A percentile compares a stretch with the other conserved stretches of the same genome.
These are phyloP conservation scores for Nitzschia putrida DNA, from an alignment of 108 stramenopile species.

Conservation along the genomic window DNA sequence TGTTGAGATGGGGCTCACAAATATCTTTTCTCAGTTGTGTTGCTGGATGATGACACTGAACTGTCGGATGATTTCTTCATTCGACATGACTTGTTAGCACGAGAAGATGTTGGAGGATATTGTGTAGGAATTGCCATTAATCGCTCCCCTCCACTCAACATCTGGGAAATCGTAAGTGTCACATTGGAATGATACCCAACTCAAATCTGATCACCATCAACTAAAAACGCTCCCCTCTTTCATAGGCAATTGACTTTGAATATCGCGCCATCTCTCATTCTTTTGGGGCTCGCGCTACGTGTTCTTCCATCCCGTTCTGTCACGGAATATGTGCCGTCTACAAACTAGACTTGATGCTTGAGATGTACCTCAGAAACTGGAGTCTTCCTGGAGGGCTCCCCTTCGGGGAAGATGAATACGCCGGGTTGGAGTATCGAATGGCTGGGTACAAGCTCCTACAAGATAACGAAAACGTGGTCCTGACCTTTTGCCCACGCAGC, in stretches of 20 bases:
- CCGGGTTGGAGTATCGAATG: slow-evolving; percentile 11
- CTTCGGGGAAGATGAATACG: slow-evolving; percentile 17
- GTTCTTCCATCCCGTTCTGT: slow-evolving; percentile 8
- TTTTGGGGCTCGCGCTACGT: slow-evolving; percentile 17
- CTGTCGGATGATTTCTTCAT: slow-evolving; percentile 10
- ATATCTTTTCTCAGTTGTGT: slow-evolving; percentile 1
- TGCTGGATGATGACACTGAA: slow-evolving; percentile 20
- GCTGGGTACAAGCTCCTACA: slow-evolving; percentile 18
- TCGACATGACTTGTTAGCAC: slow-evolving; percentile 11
- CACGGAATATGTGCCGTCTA: slow-evolving; percentile 21
- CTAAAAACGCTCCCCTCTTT: not conserved
- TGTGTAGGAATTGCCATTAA: slow-evolving; percentile 19
- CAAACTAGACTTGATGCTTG: slow-evolving; percentile 20
- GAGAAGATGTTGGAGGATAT: slow-evolving; percentile 13
- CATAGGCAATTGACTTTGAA: slow-evolving; percentile 16
- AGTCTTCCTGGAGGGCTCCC: slow-evolving; percentile 16
- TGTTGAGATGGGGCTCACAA: too few relatives aligned
- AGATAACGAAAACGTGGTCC: slow-evolving; percentile 13
- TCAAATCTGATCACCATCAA: too few relatives aligned
- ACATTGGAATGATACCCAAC: too few relatives aligned
- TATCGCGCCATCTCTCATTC: slow-evolving; percentile 19
- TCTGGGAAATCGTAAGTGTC: slow-evolving; percentile 27
- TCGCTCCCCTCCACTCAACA: slow-evolving; percentile 8
- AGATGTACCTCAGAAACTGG: slow-evolving; percentile 12
- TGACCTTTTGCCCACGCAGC: slow-evolving; percentile 10